Conservation (phyloP, 2,329 filamentous ascomycete species). For the Colletotrichum lindemuthianum region DNA sequence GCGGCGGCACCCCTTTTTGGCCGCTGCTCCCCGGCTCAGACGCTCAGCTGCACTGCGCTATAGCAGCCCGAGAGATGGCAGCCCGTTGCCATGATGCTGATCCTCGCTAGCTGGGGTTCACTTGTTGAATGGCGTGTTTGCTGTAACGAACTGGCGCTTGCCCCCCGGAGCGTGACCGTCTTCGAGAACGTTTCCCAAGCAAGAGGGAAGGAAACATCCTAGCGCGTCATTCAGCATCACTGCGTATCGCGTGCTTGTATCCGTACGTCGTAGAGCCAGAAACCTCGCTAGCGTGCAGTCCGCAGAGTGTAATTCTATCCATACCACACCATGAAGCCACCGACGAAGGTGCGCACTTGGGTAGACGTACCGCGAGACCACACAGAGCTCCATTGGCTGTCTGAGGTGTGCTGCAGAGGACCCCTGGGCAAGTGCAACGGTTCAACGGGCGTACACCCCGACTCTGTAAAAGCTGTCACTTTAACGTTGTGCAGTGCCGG, state of each 20-base stretch:
- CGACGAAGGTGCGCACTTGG: neutral
- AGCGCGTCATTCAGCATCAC: slow-evolving; percentile 21
- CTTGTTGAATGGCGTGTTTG: slow-evolving; percentile 18
- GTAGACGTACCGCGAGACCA: neutral
- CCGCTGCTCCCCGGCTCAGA: slow-evolving; percentile 14
- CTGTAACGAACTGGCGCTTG: neutral
- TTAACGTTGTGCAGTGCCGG: no score
- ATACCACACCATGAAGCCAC: slow-evolving; percentile 1
- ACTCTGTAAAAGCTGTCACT: no score
- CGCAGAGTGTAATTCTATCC: no score
- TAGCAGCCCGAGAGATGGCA: slow-evolving; percentile 13
- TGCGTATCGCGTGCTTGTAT: no score
- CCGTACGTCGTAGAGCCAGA: slow-evolving; percentile 3
- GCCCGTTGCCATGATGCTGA: slow-evolving; percentile 7
- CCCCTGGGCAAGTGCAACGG: slow-evolving; percentile 1
- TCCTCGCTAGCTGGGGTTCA: slow-evolving; percentile 12
- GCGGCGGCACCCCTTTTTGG: slow-evolving; percentile 26
- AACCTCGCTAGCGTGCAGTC: slow-evolving; percentile 15
- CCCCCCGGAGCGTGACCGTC: slow-evolving; percentile 1
- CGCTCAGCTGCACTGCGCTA: slow-evolving; percentile 19
- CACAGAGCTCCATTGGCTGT: slow-evolving; percentile 23
- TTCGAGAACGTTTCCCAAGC: neutral
- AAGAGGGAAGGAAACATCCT: slow-evolving; percentile 5
- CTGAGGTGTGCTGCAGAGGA: neutral
- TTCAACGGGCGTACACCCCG: slow-evolving; percentile 11